Evolutionary conservation across 2,329 filamentous ascomycete genomes (phyloP), one percentile per base, ranked within the genome.

Genomic region (Monilinia fructicola): DNA sequence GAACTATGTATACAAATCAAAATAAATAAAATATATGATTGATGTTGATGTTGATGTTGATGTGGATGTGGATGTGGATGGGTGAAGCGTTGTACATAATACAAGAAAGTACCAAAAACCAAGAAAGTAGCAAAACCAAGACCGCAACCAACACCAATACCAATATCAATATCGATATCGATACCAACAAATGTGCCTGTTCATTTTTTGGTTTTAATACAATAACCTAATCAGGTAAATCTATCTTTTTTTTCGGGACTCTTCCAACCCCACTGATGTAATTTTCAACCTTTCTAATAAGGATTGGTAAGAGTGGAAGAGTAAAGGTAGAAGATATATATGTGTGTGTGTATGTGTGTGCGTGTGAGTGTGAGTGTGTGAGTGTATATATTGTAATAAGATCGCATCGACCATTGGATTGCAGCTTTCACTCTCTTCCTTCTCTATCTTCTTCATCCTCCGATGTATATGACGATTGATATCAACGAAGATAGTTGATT

Each of bases 81-180:
- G n/a, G 38, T 60, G 44, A 60, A 60, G 56, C 56, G 28, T 48
- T 60, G 56, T 60, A 60, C 28, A 60, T 44, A 12, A 50, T 50
- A 50, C 21, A 50, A 50, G 46, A 50, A 50, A 48, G 38, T 54
- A 35, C 28, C 16, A 35, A 60, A 18, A 60, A 6, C 28, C 48
- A 60, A 28, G 50, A 5, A 35, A 42, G 7, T 42, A 42, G 10
- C 40, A 42, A 35, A 31, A 59, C 26, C 42, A 59, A 59, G 16
- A 59, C 18, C 26, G 48, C 46, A 28, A 59, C 0, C 31, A 35
- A 35, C 31, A 28, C 5, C 26, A 31, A 31, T 46, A 59, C 40
- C 26, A 44, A 38, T 26, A 58, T 16, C 40, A 16, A 16, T 42
- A 42, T 16, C 40, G 6, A 35, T 46, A 59, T 18, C 42, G 46